A percentile compares a stretch with the other conserved stretches of the same genome.
Conservation (phyloP, 2,329 filamentous ascomycete species). For the Colletotrichum neosansevieriae region DNA sequence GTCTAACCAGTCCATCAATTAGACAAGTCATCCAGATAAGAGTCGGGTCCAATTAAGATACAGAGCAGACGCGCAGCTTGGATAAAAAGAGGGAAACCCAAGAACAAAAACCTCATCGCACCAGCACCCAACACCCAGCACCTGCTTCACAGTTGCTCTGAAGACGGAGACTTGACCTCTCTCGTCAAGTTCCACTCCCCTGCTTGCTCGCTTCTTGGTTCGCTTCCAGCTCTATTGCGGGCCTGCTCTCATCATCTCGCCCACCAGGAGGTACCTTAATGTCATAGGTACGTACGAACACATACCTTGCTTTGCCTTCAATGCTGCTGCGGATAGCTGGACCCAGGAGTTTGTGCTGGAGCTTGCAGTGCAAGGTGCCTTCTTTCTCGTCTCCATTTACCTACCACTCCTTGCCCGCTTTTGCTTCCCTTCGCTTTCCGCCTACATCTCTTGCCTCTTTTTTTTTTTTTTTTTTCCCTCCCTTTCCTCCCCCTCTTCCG, state of each 20-base stretch:
- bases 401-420: slow-evolving; percentile 29
- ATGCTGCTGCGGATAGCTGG: neutral
- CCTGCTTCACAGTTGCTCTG: too few species aligned
- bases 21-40: neutral
- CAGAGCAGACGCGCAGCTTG: neutral
- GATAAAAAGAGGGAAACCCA: neutral
- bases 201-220: slow-evolving; percentile 14
- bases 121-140: too few species aligned
- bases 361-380: slow-evolving; percentile 8
- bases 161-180: too few species aligned
- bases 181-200: too few species aligned
- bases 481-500: slow-evolving; percentile 4
- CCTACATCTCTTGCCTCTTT: slow-evolving; percentile 17
- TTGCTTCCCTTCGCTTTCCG: slow-evolving; percentile 35
- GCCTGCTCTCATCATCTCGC: slow-evolving; percentile 20
- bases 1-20: neutral
- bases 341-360: slow-evolving; percentile 4
- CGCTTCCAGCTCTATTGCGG: slow-evolving; percentile 25
- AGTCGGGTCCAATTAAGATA: too few species aligned
- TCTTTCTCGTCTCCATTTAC: slow-evolving; percentile 9
- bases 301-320: neutral
- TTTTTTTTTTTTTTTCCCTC: slow-evolving; percentile 34
- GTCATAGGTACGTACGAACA: slow-evolving; percentile 12
- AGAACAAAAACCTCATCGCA: neutral
- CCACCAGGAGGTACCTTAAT: slow-evolving; percentile 29